Evolutionary conservation across 176 grass and related monocot genomes (phyloP).

Genomic region (Oryza rufipogon): DNA sequence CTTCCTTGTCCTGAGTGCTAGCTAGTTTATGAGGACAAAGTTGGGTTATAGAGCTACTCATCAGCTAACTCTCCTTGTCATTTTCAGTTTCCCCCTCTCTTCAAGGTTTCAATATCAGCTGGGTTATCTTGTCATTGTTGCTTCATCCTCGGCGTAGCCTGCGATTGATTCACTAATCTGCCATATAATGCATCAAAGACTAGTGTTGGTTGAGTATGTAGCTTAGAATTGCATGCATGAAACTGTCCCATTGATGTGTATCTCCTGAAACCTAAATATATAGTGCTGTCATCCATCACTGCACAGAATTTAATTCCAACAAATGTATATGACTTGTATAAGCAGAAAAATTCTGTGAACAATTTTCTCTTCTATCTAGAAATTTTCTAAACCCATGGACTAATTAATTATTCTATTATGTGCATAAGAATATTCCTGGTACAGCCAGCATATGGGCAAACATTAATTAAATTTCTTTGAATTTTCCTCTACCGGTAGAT

Average conservation of each 20-base stretch:
- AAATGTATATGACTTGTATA: neutral
- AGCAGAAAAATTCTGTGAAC: neutral
- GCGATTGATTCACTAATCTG: constrained; percentile 2
- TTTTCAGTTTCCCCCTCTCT: constrained; percentile 39
- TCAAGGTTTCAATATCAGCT: constrained; percentile 51
- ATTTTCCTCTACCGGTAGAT: constrained; percentile 8
- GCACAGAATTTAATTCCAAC: neutral
- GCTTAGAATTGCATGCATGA: constrained; percentile 39
- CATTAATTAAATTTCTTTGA: neutral
- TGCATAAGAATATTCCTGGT: neutral
- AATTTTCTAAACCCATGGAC: neutral
- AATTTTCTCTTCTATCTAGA: neutral
- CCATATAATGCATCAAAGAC: constrained; percentile 27
- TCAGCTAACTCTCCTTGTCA: constrained; percentile 52
- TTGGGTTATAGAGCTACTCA: constrained; percentile 49
- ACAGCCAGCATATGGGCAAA: neutral
- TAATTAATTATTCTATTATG: neutral
- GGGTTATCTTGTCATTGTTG: constrained; percentile 42
- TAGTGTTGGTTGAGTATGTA: constrained; percentile 20
- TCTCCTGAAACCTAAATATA: constrained; percentile 12
- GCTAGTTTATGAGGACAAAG: constrained; percentile 34
- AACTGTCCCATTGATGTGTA: constrained; percentile 26
- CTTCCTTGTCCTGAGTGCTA: constrained; percentile 41
- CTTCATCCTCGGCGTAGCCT: neutral
- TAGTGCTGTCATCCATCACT: neutral